phyloP scores from a whole-genome alignment of 768 basidiomycete genomes.

The Lyophyllum atratum region DNA sequence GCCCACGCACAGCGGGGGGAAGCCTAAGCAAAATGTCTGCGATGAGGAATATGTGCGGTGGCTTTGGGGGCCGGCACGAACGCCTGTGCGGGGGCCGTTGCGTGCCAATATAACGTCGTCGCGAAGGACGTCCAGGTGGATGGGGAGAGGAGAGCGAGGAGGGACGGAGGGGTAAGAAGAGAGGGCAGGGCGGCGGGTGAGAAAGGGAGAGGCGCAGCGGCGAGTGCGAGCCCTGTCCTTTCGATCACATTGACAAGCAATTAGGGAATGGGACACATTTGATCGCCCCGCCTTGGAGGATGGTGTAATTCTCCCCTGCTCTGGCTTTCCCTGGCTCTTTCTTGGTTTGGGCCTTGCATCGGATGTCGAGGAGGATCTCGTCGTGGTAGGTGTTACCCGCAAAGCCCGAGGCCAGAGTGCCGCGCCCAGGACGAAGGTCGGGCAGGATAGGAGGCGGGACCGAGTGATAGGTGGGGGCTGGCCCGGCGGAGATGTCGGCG shows the following conservation, averaged over 20 bases:
- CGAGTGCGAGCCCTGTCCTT: slow-evolving; percentile 87
- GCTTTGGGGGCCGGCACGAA: too few relatives aligned
- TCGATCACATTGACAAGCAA: slow-evolving; percentile 95
- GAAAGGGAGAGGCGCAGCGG: slow-evolving; percentile 62
- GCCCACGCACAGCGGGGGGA: slow-evolving; percentile 79
- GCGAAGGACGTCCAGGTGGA: too few relatives aligned
- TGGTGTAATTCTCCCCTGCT: slow-evolving; percentile 36
- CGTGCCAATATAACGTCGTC: too few relatives aligned
- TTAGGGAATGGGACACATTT: slow-evolving; percentile 85
- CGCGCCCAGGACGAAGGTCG: slow-evolving; percentile 67
- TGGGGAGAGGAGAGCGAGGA: slow-evolving; percentile 37
- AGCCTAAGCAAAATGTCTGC: slow-evolving; percentile 76
- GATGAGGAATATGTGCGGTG: too few relatives aligned
- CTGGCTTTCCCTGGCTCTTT: slow-evolving; percentile 26
- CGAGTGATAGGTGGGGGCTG: slow-evolving; percentile 46
- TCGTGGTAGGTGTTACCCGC: too few relatives aligned
- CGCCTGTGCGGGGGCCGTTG: too few relatives aligned
- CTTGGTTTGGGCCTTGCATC: slow-evolving; percentile 57
- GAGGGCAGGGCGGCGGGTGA: too few relatives aligned
- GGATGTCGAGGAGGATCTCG: slow-evolving; percentile 83
- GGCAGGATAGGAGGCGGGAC: slow-evolving; percentile 17
- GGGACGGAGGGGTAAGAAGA: too few relatives aligned
- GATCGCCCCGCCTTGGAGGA: slow-evolving; percentile 82
- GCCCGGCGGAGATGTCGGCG: slow-evolving; percentile 68
- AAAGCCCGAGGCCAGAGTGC: too few relatives aligned